These are phyloP conservation scores for Saccharata proteae DNA, from an alignment of 2,329 filamentous ascomycete species.

Conservation along the genomic window DNA sequence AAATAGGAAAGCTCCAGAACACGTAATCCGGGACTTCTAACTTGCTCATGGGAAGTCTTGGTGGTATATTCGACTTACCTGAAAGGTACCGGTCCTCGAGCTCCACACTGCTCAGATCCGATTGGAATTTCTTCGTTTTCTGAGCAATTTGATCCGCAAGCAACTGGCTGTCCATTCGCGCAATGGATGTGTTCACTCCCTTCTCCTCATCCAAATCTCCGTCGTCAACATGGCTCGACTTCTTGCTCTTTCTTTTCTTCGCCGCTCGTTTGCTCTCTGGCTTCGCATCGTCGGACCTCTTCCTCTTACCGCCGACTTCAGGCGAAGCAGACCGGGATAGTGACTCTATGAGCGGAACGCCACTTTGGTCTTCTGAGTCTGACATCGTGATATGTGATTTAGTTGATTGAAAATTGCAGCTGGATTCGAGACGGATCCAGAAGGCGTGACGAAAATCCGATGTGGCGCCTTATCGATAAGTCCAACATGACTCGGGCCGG, in stretches of 20 bases:
- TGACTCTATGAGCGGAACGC: slow-evolving; percentile 32
- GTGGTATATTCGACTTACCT: slow-evolving; percentile 44
- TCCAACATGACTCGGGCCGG: slow-evolving; percentile 6
- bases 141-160: slow-evolving; percentile 79
- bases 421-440: too few species aligned
- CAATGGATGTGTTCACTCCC: slow-evolving; percentile 66
- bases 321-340: slow-evolving; percentile 21
- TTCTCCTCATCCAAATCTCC: slow-evolving; percentile 36
- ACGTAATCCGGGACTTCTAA: neutral
- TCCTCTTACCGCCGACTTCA: slow-evolving; percentile 25
- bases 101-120: slow-evolving; percentile 72
- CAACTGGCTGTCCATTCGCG: slow-evolving; percentile 69
- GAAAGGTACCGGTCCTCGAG: slow-evolving; percentile 70
- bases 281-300: slow-evolving; percentile 21
- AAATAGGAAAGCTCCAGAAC: neutral
- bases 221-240: slow-evolving; percentile 52
- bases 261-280: slow-evolving; percentile 24
- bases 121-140: slow-evolving; percentile 64
- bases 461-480: slow-evolving; percentile 9
- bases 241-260: slow-evolving; percentile 46
- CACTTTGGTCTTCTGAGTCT: slow-evolving; percentile 30
- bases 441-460: slow-evolving; percentile 3
- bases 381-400: slow-evolving; percentile 26
- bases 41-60: neutral
- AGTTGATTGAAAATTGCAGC: too few species aligned